Evolutionary conservation across 148 eudicot species (phyloP).

Genomic region (Nepenthes mirabilis): DNA sequence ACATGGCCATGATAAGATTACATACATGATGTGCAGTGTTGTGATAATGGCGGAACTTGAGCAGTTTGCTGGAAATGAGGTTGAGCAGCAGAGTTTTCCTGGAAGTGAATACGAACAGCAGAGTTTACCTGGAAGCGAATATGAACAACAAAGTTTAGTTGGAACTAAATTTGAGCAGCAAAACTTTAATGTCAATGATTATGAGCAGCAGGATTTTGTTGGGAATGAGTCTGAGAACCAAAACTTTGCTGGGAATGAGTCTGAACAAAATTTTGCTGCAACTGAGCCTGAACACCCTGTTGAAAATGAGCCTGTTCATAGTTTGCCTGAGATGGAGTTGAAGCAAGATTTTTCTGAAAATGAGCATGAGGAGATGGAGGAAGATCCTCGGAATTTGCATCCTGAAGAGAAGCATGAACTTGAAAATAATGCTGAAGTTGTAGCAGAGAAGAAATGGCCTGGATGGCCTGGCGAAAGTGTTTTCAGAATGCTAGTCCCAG

Average conservation of each 20-base stretch:
- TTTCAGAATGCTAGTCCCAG: conserved; percentile 81
- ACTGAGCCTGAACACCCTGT: conserved; percentile 10
- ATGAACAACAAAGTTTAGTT: not conserved
- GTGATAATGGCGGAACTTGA: conserved; percentile 38
- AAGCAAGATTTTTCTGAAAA: conserved; percentile 19
- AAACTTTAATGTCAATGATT: conserved; percentile 12
- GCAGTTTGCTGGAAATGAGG: conserved; percentile 13
- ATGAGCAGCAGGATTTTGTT: conserved; percentile 13
- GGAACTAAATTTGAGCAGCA: conserved; percentile 16
- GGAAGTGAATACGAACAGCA: conserved; percentile 17
- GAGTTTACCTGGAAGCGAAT: conserved; percentile 2
- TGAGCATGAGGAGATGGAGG: conserved; percentile 20
- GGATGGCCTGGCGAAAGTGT: conserved; percentile 99
- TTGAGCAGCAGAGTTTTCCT: conserved; percentile 11
- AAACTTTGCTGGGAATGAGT: conserved; percentile 9
- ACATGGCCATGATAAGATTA: not conserved
- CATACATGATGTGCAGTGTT: not conserved
- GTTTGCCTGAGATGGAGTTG: conserved; percentile 12
- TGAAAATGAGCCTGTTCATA: conserved; percentile 7
- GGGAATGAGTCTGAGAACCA: conserved; percentile 13
- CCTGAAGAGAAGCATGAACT: conserved; percentile 27
- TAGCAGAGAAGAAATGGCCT: conserved; percentile 79
- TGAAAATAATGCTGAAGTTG: conserved; percentile 19
- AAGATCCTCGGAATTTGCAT: conserved; percentile 17
- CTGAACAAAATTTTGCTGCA: conserved; percentile 9